These are phyloP conservation scores for sweet orange (Citrus sinensis) DNA, from an alignment of 345 rosid genomes.

Conservation along the genomic window DNA sequence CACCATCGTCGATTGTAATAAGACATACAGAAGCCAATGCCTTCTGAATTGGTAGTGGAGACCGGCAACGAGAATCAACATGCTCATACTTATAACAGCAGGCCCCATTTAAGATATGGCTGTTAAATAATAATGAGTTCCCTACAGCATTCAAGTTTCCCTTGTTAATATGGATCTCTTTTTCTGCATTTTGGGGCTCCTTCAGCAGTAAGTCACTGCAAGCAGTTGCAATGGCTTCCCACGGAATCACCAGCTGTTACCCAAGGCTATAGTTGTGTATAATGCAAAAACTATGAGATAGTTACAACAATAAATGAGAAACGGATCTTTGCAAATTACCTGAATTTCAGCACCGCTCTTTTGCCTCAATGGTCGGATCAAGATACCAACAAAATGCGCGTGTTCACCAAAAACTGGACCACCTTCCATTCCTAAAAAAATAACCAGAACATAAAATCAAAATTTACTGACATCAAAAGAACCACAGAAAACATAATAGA, in stretches of 20 bases:
- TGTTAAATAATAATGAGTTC: constrained; percentile 29
- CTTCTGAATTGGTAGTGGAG: constrained; percentile 44
- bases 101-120: constrained; percentile 23
- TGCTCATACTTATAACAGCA: constrained; percentile 14
- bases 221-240: constrained; percentile 94
- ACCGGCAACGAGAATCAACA: constrained; percentile 15
- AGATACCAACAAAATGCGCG: constrained; percentile 58
- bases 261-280: constrained; percentile 81
- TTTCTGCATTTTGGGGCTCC: constrained; percentile 52
- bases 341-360: constrained; percentile 87
- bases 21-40: constrained; percentile 79
- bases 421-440: constrained; percentile 81
- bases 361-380: constrained; percentile 80
- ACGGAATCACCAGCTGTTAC: constrained; percentile 97
- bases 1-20: constrained; percentile 62
- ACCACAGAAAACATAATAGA: constrained; percentile 17
- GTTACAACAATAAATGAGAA: constrained; percentile 26
- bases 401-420: constrained; percentile 71
- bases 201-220: constrained; percentile 72
- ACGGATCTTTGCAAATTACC: constrained; percentile 45
- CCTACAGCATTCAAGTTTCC: constrained; percentile 47
- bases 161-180: constrained; percentile 35
- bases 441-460: constrained; percentile 17
- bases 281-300: constrained; percentile 43
- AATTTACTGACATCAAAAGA: constrained; percentile 14